Percentiles rank a stretch among this genome's conserved stretches.
These are phyloP conservation scores for Salix brachista DNA, from an alignment of 345 rosid species.

Conservation along the genomic window DNA sequence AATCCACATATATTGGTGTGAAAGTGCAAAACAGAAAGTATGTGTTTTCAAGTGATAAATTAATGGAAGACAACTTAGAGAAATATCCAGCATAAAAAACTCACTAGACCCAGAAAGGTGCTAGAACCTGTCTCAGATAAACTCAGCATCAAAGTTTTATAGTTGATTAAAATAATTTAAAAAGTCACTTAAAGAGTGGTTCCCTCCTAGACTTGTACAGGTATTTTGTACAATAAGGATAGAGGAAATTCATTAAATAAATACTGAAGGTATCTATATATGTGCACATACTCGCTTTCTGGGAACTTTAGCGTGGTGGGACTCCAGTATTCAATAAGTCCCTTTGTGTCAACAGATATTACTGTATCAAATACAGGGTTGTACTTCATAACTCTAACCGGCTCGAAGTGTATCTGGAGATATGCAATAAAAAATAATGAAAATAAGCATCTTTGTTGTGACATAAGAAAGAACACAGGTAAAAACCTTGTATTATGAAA, in stretches of 20 bases:
- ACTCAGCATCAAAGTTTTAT: background rate
- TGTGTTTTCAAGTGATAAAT: background rate
- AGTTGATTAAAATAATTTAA: too few relatives aligned
- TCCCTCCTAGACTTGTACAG: background rate
- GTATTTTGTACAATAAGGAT: background rate
- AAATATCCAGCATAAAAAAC: background rate
- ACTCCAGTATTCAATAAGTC: slow-evolving; percentile 89
- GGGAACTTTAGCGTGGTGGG: slow-evolving; percentile 75
- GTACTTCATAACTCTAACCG: slow-evolving; percentile 72
- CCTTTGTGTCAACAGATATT: slow-evolving; percentile 78
- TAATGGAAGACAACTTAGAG: background rate
- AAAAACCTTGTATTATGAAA: background rate
- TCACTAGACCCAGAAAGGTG: background rate
- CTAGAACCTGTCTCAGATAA: background rate
- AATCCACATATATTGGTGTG: background rate
- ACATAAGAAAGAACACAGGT: background rate
- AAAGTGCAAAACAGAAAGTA: background rate
- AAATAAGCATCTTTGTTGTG: background rate
- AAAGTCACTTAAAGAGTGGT: background rate
- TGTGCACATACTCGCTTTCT: slow-evolving; percentile 63
- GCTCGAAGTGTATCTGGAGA: slow-evolving; percentile 55
- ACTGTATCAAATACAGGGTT: slow-evolving; percentile 67
- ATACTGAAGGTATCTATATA: background rate
- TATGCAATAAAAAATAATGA: background rate
- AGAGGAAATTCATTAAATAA: background rate